Percentiles rank a stretch among this genome's conserved stretches.
Conservation (phyloP, 2,329 filamentous ascomycete species). For the Trichothecium roseum region DNA sequence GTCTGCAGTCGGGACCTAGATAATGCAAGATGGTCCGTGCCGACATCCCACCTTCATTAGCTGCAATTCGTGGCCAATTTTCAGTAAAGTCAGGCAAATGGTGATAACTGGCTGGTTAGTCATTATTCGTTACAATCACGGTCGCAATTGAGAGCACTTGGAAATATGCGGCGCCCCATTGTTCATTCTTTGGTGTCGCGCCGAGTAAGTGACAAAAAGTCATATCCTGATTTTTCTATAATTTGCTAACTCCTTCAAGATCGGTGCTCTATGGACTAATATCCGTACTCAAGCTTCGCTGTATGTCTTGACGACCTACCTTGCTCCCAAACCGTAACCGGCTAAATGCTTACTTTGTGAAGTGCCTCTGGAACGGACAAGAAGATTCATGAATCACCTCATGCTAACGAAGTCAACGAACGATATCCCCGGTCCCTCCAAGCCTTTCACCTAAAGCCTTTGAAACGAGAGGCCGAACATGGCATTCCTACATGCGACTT, state of each 20-base stretch:
- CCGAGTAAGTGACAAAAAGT: constrained; percentile 10
- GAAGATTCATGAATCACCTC: constrained; percentile 2
- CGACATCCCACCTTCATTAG: too few relatives aligned
- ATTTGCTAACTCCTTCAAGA: not conserved
- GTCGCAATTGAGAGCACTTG: constrained; percentile 2
- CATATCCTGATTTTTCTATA: not conserved
- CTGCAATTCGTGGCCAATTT: too few relatives aligned
- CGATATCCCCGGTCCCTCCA: constrained; percentile 72
- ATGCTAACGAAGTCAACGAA: constrained; percentile 6
- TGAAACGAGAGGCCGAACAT: constrained; percentile 63
- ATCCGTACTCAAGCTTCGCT: constrained; percentile 14
- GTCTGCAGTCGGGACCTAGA: too few relatives aligned
- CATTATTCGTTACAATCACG: not conserved
- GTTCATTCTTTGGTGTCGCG: constrained; percentile 13
- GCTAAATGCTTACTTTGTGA: not conserved
- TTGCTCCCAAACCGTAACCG: not conserved
- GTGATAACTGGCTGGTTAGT: not conserved
- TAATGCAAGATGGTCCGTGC: too few relatives aligned
- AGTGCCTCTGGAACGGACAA: constrained; percentile 1
- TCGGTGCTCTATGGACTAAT: constrained; percentile 12
- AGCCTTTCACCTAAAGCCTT: constrained; percentile 74
- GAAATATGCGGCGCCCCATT: constrained; percentile 19
- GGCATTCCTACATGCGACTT: constrained; percentile 82
- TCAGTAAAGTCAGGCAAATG: not conserved
- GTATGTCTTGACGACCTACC: constrained; percentile 10